Evolutionary conservation across 2,329 filamentous ascomycete species (phyloP), one percentile per base, ranked within the genome.

Genomic region (Coleophoma crateriformis): DNA sequence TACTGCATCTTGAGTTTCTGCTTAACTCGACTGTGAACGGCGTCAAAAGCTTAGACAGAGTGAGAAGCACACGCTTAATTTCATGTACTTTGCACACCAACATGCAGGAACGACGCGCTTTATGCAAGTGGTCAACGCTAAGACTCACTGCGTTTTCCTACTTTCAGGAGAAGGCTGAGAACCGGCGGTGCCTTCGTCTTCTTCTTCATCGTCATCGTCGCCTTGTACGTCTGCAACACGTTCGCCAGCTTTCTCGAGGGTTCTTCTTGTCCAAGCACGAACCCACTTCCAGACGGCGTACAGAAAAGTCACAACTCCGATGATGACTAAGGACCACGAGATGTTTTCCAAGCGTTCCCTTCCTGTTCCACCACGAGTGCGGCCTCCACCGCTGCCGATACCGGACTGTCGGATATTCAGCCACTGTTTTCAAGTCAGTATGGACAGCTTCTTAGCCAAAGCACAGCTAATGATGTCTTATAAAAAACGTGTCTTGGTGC

Each of bases 271-370:
- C 76, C 88, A 81, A 39, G 79, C 78, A 57, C 87, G 82, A 46
- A 95, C 88, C 49, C 78, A 83, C 68, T 88, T 92, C 82, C 89
- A 97, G 1, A 92, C 83, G 46, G 82, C 81, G 68, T 74, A 85
- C 55, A 95, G 68, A 61, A 96, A 90, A 6, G 88, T 95, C 14
- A 82, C 68, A 19, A 94, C 80, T 2, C 94, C 94, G 55, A 96
- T 78, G 4, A 90, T 61, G 38, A 97, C 82, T 46, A 95, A 79
- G 14, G 87, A 69, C 79, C 89, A 87, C 61, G 85, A 92, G 57
- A 96, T 80, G 52, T 86, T 84, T 54, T 90, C 85, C 52, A 90
- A 74, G 35, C 92, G 78, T 57, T 88, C 87, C 53, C 90, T 81
- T 8, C 90, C 90, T 17, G 82, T 87, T 33, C 73, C 76, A 19